Base-by-base conservation (phyloP, 257 asterid species). In the Petunia secreta region DNA sequence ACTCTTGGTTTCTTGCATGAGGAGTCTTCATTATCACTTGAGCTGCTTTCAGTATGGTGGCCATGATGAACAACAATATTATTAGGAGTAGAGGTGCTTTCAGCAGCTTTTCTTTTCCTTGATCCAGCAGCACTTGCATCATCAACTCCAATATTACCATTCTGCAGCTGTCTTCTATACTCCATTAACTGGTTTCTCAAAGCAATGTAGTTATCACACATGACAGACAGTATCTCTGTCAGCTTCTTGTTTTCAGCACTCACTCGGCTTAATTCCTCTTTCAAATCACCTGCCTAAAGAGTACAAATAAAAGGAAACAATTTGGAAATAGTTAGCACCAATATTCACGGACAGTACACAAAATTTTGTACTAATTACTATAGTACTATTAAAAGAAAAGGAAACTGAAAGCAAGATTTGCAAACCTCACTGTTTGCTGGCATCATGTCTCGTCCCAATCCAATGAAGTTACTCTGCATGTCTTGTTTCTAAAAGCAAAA, bases 171-270 rank as follows among this genome's bases (percentile, higher is more conserved):
- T 88, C 55, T 88, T 73, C 89, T 88, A 0, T 86, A 84, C 75
- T 90, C 95, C 84, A 82, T 67, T 41, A 92, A 69, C 34, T 87
- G 94, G 64, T 79, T 87, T 65, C 89, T 84, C 80, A 92, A 83
- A 68, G 87, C 83, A 67, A 82, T 87, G 82, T 92, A 92, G 8
- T 88, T 92, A 87, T 94, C 98, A 64, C 93, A 94, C 91, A 92
- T 79, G 1, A 88, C 89, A 40, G 93, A 84, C 2, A 94, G 40
- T 87, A 87, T 58, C 57, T 92, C 92, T 2, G 90, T 84, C 68
- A 94, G 87, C 82, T 89, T 94, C 90, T 85, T 91, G 92, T 91
- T 94, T 63, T 94, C 97, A 15, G 87, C 96, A 66, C 88, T 89
- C 84, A 89, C 87, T 66, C 96, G 79, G 38, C 87, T 92, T 83